Base-by-base conservation (phyloP, 2,329 filamentous ascomycete species). In the Aspergillus niger region DNA sequence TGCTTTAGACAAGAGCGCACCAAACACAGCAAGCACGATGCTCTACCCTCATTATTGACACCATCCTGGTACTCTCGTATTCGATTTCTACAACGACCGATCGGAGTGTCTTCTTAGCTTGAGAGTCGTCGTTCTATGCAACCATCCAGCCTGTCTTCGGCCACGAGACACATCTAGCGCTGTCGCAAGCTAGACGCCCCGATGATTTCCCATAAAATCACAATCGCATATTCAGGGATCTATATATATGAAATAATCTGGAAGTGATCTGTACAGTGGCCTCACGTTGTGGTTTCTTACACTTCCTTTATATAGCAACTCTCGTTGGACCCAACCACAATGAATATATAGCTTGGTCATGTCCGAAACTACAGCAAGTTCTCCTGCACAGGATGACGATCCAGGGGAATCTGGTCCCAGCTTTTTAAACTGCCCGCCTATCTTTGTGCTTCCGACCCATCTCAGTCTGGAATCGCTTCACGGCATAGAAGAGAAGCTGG, bases 391-490 rank as follows among this genome's bases (percentile, higher is more conserved):
- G 8, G 38, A 20, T 39, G 10, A 48, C 5, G 41, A 43, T 22
- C 17, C 41, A 22, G 47, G 53, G 13, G 57, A 48, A 2, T 48
- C 63, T 28, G 70, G 60, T 8, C 69, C 26, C 15, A 38, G 39
- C 5, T 55, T 83, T 74, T 56, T 75, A 69, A 65, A 72, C 0
- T 77, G 62, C 63, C 91, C 91, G 10, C 81, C 85, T 3, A 88
- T 95, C 24, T 95, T 88, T 67, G 81, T 98, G 13, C 82, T 97
- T 0, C 79, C 87, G 1, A 86, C 89, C 3, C 90, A 92, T 70
- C 81, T 97, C 28, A 77, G 82, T 1, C 76, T 84, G 1, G 83
- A 88, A 6, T 85, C 89, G 63, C 79, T 91, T 8, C 85, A 88
- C 53, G 75, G 82, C 32, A 73, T 91, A 13, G 89, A 92, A 71